Evolutionary conservation across 208 protist genomes (phyloP), one percentile per base, ranked within the genome.

Genomic region (Acanthamoeba royreba): DNA sequence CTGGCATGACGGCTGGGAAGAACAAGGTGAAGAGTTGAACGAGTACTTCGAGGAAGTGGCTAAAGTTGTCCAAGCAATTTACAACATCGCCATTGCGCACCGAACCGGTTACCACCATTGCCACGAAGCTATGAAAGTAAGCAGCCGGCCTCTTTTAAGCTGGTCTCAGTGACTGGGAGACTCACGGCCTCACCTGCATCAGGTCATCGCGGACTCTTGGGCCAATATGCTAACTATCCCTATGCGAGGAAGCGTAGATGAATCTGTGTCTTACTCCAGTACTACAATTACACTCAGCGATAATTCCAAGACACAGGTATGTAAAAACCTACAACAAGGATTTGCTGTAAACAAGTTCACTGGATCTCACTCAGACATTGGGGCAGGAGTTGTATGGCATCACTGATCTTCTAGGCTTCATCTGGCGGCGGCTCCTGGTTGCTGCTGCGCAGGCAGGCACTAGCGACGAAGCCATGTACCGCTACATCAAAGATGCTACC

Each of bases 11-110:
- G 66, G 66, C n/a, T 79, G 35, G n/a, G 66, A 79, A 79, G 66
- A 79, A n/a, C 66, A 79, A n/a, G n/a, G 66, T n/a, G 66, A 79
- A 79, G 66, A 79, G 66, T 40, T 79, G 35, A n/a, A 79, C n/a
- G 17, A n/a, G 31, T 79, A 79, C 66, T 79, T 13, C 17, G 17
- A 79, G n/a, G 66, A 79, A 17, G 31, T 79, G n/a, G 66, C 66
- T n/a, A 79, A 79, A 79, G 28, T n/a, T 13, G 66, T n/a, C 66
- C n/a, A 79, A n/a, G n/a, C 66, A n/a, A 11, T 79, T n/a, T 79
- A 79, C 66, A 31, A n/a, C 17, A 79, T 79, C 66, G 66, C 66
- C 28, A n/a, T 79, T 11, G 66, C 28, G n/a, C 66, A 79, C 35
- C 11, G 66, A 13, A 79, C 66, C 66, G 66, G 17, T n/a, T n/a